Conservation (phyloP, 345 rosid species). For the Schrenkiella parvula region DNA sequence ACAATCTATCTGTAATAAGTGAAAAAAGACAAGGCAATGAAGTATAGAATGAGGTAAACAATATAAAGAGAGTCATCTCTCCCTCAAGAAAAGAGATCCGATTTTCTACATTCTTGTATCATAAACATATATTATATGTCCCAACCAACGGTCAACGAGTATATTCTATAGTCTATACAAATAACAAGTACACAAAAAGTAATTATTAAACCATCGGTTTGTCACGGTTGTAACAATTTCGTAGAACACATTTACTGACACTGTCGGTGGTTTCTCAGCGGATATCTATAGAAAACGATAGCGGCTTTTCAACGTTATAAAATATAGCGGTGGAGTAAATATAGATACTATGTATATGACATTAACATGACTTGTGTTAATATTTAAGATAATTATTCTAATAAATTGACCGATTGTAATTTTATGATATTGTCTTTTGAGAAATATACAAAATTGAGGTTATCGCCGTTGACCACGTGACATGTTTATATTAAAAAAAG, state of each 20-base stretch:
- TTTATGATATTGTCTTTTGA: background rate
- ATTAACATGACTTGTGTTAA: background rate
- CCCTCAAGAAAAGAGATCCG: too few species aligned
- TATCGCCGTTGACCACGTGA: constrained; percentile 8
- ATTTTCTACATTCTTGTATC: too few species aligned
- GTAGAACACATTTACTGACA: background rate
- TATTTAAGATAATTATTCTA: background rate
- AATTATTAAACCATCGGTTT: too few species aligned
- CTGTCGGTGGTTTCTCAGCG: constrained; percentile 1
- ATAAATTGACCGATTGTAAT: background rate
- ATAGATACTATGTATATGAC: background rate
- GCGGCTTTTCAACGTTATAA: background rate
- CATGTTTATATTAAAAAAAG: background rate
- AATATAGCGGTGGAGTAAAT: background rate
- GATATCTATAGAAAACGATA: background rate
- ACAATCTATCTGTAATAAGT: too few species aligned
- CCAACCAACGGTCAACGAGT: constrained; percentile 24
- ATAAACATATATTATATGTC: too few species aligned
- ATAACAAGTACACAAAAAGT: background rate
- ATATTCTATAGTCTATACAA: background rate
- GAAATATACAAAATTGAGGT: background rate
- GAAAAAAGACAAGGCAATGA: too few species aligned
- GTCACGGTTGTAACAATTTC: background rate
- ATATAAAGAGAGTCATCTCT: too few species aligned
- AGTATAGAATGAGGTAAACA: too few species aligned